phyloP scores from a whole-genome alignment of 2,329 filamentous ascomycete species.

The Didymella sp. region DNA sequence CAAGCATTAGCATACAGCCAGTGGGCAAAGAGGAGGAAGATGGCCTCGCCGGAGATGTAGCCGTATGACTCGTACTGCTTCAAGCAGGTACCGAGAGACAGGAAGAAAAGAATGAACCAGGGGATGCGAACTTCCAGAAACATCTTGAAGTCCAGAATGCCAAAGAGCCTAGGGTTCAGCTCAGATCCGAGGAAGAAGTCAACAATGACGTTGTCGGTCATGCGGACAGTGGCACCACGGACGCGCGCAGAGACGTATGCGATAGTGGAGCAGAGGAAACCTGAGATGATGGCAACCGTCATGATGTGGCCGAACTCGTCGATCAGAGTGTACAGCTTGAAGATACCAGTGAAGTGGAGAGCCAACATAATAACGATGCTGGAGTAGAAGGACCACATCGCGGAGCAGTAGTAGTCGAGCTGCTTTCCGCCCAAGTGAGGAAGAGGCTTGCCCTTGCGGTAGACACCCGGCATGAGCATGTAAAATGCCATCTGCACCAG shows the following conservation, averaged over 20 bases:
- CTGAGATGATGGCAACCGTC: slow-evolving; percentile 90
- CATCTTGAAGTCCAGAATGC: slow-evolving; percentile 89
- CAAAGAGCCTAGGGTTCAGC: slow-evolving; percentile 85
- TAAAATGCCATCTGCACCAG: slow-evolving; percentile 85
- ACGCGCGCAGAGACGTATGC: slow-evolving; percentile 85
- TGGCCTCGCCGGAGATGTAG: slow-evolving; percentile 84
- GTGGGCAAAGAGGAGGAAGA: slow-evolving; percentile 86
- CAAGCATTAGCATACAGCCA: slow-evolving; percentile 93
- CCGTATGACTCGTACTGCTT: slow-evolving; percentile 86
- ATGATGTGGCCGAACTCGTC: slow-evolving; percentile 95
- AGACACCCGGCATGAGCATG: slow-evolving; percentile 84
- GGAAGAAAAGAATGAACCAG: slow-evolving; percentile 87
- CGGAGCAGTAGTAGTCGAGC: slow-evolving; percentile 94
- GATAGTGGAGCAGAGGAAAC: slow-evolving; percentile 80
- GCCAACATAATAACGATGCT: slow-evolving; percentile 74
- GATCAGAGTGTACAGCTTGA: slow-evolving; percentile 88
- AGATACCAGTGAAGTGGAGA: slow-evolving; percentile 83
- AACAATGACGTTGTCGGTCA: slow-evolving; percentile 83
- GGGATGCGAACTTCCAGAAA: slow-evolving; percentile 93
- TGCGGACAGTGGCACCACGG: slow-evolving; percentile 85
- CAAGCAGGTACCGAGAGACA: slow-evolving; percentile 76
- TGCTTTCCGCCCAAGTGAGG: slow-evolving; percentile 83
- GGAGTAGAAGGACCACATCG: slow-evolving; percentile 83
- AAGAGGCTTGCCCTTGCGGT: slow-evolving; percentile 85
- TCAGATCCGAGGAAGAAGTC: slow-evolving; percentile 94